These are phyloP conservation scores for Fusarium citri DNA, from an alignment of 2,329 filamentous ascomycete species.

Conservation along the genomic window DNA sequence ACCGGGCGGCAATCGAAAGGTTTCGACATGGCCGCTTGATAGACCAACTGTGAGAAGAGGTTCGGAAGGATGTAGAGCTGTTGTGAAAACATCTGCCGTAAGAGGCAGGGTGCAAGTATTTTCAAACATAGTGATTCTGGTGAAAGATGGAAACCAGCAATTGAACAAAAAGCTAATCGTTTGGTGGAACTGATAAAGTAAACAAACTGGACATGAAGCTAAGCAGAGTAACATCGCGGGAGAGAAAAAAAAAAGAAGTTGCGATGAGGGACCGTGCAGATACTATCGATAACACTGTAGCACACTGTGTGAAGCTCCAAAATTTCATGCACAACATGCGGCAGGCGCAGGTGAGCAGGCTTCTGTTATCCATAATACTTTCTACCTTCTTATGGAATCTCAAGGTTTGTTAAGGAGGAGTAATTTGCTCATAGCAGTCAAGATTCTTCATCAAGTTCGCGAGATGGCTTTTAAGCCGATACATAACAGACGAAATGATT, in stretches of 20 bases:
- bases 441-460: background rate
- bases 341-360: background rate
- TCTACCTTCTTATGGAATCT: background rate
- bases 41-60: constrained; percentile 89
- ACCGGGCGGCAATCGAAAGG: constrained; percentile 75
- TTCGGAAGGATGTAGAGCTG: constrained; percentile 85
- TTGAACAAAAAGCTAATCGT: background rate
- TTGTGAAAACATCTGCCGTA: constrained; percentile 85
- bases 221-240: background rate
- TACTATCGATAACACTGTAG: background rate
- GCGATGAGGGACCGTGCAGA: background rate
- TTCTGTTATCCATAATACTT: background rate
- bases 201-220: background rate
- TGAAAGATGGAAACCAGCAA: background rate
- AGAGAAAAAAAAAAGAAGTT: constrained; percentile 16
- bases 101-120: constrained; percentile 92
- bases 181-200: background rate
- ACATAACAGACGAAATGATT: background rate
- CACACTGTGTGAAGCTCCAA: background rate
- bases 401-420: background rate
- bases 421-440: background rate
- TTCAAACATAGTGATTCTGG: constrained; percentile 76
- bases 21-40: constrained; percentile 85
- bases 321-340: background rate
- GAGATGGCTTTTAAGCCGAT: background rate